These are phyloP conservation scores for Solanum chmielewskii DNA, from an alignment of 257 asterid genomes.

Conservation along the genomic window DNA sequence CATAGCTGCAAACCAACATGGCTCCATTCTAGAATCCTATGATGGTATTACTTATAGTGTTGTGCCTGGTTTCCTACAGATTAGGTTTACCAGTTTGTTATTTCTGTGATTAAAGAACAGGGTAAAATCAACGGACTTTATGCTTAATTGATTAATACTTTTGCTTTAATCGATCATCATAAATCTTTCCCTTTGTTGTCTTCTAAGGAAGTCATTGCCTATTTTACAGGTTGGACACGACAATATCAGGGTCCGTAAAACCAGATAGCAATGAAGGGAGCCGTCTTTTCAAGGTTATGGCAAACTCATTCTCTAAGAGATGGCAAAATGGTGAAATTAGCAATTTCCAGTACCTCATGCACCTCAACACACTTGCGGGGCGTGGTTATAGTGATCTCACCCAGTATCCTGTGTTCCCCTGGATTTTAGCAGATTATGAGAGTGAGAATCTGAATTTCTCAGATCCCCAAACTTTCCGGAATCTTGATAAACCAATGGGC, in stretches of 20 bases:
- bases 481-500: conserved; percentile 93
- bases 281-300: conserved; percentile 95
- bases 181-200: background rate
- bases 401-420: conserved; percentile 98
- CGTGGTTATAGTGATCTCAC: conserved; percentile 99
- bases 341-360: conserved; percentile 98
- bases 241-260: conserved; percentile 85
- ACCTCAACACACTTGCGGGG: conserved; percentile 95
- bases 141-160: background rate
- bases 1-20: background rate
- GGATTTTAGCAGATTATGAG: conserved; percentile 96
- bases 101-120: background rate
- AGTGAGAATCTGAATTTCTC: conserved; percentile 75
- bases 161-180: background rate
- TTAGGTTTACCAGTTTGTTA: background rate
- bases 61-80: background rate
- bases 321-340: conserved; percentile 99
- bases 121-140: background rate
- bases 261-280: conserved; percentile 95
- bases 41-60: background rate
- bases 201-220: background rate
- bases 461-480: conserved; percentile 84
- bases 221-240: conserved; percentile 73
- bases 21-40: background rate
- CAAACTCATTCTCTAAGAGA: conserved; percentile 92